Evolutionary conservation across 2,329 filamentous ascomycete species (phyloP).

Genomic region (Cladosporium colombiae): DNA sequence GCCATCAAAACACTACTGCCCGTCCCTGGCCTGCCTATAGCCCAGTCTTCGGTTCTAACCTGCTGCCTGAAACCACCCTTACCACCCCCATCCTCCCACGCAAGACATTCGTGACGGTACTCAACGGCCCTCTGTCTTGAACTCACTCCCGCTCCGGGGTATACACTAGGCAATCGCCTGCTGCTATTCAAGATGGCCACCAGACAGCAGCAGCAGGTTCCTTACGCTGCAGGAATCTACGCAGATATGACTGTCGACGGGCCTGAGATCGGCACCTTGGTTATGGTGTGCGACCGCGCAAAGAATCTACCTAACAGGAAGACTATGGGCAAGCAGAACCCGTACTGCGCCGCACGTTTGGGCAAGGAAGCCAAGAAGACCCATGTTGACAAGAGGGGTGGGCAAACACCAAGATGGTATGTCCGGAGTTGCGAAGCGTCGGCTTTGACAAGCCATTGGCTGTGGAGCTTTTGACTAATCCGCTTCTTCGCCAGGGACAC

Average conservation of each 20-base stretch:
- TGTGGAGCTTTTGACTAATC: conserved; percentile 9
- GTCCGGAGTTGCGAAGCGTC: conserved; percentile 33
- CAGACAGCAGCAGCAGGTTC: conserved; percentile 39
- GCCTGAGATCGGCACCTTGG: conserved; percentile 87
- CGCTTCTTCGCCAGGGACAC: conserved; percentile 73
- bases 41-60: background rate
- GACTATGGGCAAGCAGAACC: conserved; percentile 97
- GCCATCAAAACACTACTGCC: conserved; percentile 15
- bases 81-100: background rate
- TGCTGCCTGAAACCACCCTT: conserved; percentile 16
- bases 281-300: conserved; percentile 87
- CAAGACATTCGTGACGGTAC: background rate
- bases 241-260: conserved; percentile 93
- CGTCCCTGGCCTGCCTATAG: conserved; percentile 10
- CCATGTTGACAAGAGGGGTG: conserved; percentile 86
- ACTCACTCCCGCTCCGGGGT: conserved; percentile 12
- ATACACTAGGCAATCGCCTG: conserved; percentile 15
- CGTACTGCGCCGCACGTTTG: conserved; percentile 89
- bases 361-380: conserved; percentile 99
- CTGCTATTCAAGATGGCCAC: conserved; percentile 37
- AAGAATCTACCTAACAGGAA: conserved; percentile 97
- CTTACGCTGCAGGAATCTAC: conserved; percentile 86
- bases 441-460: conserved; percentile 14
- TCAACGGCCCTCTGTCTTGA: conserved; percentile 11
- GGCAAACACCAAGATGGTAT: conserved; percentile 94